Evolutionary conservation across 2,329 filamentous ascomycete genomes (phyloP), one percentile per base, ranked within the genome.

Genomic region (Aotearoamyces nothofagi): DNA sequence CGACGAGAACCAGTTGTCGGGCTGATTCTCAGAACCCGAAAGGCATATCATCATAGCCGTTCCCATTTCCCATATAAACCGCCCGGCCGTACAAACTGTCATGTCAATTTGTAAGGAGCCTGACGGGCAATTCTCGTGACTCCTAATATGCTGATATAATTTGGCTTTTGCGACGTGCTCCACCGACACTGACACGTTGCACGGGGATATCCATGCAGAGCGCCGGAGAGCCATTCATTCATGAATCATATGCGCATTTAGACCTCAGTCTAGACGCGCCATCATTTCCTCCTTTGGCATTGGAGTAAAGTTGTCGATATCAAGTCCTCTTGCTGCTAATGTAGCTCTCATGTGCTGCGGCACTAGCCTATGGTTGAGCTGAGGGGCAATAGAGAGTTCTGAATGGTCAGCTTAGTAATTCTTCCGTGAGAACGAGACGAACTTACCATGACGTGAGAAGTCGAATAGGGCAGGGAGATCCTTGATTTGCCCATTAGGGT

Each of bases 351-450:
- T 72, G 55, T 96, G 86, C 38, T 69, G 57, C 35, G 90, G 90
- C 30, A 96, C 83, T 44, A 98, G 69, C 55, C 83, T 76, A 47
- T 73, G 65, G 60, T 98, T 98, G 51, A 96, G 66, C 26, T 77
- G 65, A 22, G 90, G 81, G 22, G 78, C 76, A 50, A 98, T 96
- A n/a, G 90, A 98, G 37, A 98, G 68, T 70, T 98, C 90, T 94
- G 41, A 3, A 22, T 6, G 30, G 24, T 22, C 26, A 29, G 27
- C 22, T 36, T 10, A 22, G 46, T 26, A 42, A 36, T 17, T 32
- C 9, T 14, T 13, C 15, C 14, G 15, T 17, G 15, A 28, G 14
- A 39, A n/a, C 27, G 23, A 17, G 25, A 17, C 23, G 13, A 9
- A 32, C 77, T 54, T 69, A 94, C 90, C 90, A 51, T 98, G 90